Evolutionary conservation across 169 alveolate species (phyloP), one percentile per base, ranked within the genome.

Genomic region (Plasmodium adleri): DNA sequence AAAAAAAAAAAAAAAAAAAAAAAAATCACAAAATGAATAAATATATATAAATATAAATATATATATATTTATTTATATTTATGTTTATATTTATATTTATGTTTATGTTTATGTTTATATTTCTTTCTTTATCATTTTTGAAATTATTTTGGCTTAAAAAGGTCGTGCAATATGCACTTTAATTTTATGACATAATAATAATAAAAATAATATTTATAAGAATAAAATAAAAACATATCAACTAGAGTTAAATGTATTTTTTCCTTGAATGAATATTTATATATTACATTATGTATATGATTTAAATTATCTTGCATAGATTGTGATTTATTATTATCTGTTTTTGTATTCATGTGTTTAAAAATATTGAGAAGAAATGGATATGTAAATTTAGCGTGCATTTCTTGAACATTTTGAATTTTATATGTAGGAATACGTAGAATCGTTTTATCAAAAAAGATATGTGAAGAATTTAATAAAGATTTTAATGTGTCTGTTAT

Each of bases 121-220:
- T 5, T 32, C 0, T 20, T 20, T 20, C 0, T 20, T 20, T 20
- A 20, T 20, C 22, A 32, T 32, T 8, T 7, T 70, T 43, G 22
- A 24, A 52, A 72, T 20, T 22, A 47, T 15, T 52, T 72, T 1
- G 10, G 70, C 15, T 60, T 60, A 17, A 47, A 17, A 20, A 43
- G 49, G 26, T 17, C 56, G 10, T 43, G 68, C 13, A 72, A 60
- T 13, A 52, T 56, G 15, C 3, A 56, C 50, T 72, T 72, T 17
- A 72, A 54, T 17, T 59, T 52, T n/a, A 32, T 56, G 26, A 72
- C 68, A 39, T 72, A 72, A 3, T 72, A 72, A 39, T 72, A 72
- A 26, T 72, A 72, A 17, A 72, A 72, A 32, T 72, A 72, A 52
- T 72, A 72, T 39, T 72, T 72, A 22, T 72, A 60, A 13, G 59